Evolutionary conservation across 495 filamentous ascomycete genomes (phyloP).

Genomic region (Xylaria acuta): DNA sequence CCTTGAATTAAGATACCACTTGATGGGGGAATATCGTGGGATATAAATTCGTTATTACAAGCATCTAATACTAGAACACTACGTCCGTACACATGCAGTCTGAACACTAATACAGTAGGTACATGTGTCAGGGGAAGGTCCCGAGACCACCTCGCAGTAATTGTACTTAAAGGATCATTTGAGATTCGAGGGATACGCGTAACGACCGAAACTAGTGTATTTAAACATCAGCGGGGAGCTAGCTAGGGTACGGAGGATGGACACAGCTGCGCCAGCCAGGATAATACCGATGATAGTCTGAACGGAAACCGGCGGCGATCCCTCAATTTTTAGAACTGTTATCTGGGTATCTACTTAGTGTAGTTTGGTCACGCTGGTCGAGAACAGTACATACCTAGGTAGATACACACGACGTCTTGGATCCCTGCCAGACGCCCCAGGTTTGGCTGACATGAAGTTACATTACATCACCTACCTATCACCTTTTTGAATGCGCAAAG

Average conservation of each 20-base stretch:
- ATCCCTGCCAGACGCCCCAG: not conserved
- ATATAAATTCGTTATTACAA: not conserved
- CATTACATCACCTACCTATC: not conserved
- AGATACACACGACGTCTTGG: not conserved
- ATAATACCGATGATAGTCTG: constrained; percentile 1
- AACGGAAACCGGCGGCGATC: constrained; percentile 20
- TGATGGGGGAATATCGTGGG: not conserved
- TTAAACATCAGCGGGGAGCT: constrained; percentile 6
- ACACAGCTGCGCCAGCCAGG: constrained; percentile 1
- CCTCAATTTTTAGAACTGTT: constrained; percentile 2
- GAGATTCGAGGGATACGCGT: constrained; percentile 23
- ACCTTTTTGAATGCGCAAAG: not conserved
- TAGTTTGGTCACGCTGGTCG: not conserved
- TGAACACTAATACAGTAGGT: not conserved
- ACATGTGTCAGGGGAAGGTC: constrained; percentile 10
- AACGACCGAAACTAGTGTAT: constrained; percentile 16
- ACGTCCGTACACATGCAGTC: not conserved
- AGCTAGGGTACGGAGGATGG: constrained; percentile 5
- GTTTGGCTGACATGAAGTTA: constrained; percentile 10
- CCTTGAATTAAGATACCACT: not conserved
- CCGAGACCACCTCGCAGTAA: constrained; percentile 11
- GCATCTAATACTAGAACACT: not conserved
- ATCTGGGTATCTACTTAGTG: not conserved
- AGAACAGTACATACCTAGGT: not conserved
- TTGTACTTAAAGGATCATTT: constrained; percentile 5